Evolutionary conservation across 2,329 filamentous ascomycete species (phyloP), one percentile per base, ranked within the genome.

Genomic region (Aureobasidium sp.): DNA sequence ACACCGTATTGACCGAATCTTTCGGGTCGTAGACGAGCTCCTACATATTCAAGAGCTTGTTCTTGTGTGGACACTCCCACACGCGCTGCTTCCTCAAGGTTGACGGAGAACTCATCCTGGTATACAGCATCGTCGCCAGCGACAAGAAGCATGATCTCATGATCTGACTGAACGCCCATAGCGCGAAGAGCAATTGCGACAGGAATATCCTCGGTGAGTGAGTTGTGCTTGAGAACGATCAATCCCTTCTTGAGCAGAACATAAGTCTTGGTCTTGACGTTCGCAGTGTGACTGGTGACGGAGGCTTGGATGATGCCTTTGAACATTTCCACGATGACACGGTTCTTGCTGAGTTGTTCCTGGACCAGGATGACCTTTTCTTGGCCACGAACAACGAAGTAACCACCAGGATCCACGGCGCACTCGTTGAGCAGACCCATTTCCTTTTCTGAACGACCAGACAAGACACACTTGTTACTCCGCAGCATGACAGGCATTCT

Each of bases 351-450:
- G 72, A 99, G 80, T 77, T 99, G 94, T 73, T 99, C 95, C 75
- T 99, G 94, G 15, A 99, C 95, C 47, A 99, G 79, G 71, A 99
- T 99, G 68, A 99, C 94, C 79, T 99, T 99, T 75, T 99, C 94
- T 24, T 95, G 97, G 51, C 94, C 94, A 69, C 93, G 91, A 67
- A 97, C 92, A 70, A 99, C 94, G 71, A 99, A 99, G 75, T 99
- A 99, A 59, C 94, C 94, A 66, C 94, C 94, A 0, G 95, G 94
- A 71, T 99, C 94, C 44, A 99, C 81, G 15, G 94, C 91, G 71
- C 94, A 99, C 77, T 99, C 94, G 71, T 96, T 94, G 81, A 97
- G 87, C 53, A 87, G 78, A 64, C 91, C 90, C 92, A 97, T 96
- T 71, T 96, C 84, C 17, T 86, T 82, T 67, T 97, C 94, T 59